Percentiles rank a stretch among this genome's conserved stretches.
These are phyloP conservation scores for Penicillium sp. DNA, from an alignment of 2,329 filamentous ascomycete species.

Conservation along the genomic window DNA sequence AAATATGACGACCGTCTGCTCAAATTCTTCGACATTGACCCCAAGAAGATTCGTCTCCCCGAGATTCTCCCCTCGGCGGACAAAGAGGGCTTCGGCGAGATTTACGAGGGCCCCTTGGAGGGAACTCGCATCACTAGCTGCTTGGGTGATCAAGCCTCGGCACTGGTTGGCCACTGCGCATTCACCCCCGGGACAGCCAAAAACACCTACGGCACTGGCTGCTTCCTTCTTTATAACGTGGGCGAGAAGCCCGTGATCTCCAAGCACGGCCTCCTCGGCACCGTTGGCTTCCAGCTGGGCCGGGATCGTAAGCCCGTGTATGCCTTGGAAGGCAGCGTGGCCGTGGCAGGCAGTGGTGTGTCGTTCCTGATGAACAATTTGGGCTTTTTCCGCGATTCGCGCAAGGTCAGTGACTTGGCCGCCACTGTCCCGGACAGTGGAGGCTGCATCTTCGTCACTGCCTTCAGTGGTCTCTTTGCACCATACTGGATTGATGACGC, in stretches of 20 bases:
- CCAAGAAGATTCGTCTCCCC: conserved; percentile 70
- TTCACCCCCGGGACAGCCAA: conserved; percentile 80
- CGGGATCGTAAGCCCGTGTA: conserved; percentile 65
- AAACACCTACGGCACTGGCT: conserved; percentile 88
- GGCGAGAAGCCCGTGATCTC: conserved; percentile 82
- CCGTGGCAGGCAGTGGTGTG: conserved; percentile 75
- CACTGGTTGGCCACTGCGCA: conserved; percentile 79
- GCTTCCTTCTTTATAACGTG: conserved; percentile 85
- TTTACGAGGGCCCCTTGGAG: conserved; percentile 64
- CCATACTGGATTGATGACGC: conserved; percentile 95
- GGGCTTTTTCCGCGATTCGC: conserved; percentile 58
- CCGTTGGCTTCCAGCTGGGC: conserved; percentile 78
- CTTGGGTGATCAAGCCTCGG: conserved; percentile 81
- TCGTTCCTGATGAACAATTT: conserved; percentile 69
- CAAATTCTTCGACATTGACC: conserved; percentile 74
- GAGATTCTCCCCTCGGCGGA: conserved; percentile 80
- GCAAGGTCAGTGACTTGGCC: conserved; percentile 63
- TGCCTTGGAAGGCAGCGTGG: conserved; percentile 79
- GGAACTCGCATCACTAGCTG: conserved; percentile 77
- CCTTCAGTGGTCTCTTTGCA: conserved; percentile 85
- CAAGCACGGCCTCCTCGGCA: conserved; percentile 74
- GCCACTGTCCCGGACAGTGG: conserved; percentile 70
- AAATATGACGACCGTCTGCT: conserved; percentile 76
- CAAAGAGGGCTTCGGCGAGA: conserved; percentile 65
- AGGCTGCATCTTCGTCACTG: conserved; percentile 82